phyloP scores from a whole-genome alignment of 208 protist genomes.

The Wallacemonas rigidus region DNA sequence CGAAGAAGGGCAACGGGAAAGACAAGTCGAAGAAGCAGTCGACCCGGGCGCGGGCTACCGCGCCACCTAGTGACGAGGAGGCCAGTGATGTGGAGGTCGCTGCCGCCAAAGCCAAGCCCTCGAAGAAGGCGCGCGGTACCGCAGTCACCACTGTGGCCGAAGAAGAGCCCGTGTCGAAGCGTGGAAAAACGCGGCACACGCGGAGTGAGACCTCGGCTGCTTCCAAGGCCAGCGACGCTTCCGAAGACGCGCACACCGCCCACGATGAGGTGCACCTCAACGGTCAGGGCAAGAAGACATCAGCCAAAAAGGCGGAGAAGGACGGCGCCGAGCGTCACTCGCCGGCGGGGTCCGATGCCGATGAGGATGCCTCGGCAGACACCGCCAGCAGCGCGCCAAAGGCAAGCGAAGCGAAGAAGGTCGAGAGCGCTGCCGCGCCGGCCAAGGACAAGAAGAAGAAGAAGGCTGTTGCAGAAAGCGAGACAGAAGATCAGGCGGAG shows the following conservation, averaged over 20 bases:
- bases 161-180: slow-evolving; percentile 10
- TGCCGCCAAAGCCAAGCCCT: background rate
- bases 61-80: slow-evolving; percentile 8
- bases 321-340: slow-evolving; percentile 8
- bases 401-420: slow-evolving; percentile 4
- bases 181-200: background rate
- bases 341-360: background rate
- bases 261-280: background rate
- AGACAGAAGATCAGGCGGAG: background rate
- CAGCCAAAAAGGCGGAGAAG: background rate
- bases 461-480: background rate
- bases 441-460: background rate
- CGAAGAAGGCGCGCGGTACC: background rate
- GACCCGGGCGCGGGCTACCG: background rate
- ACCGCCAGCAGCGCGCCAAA: background rate
- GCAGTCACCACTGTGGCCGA: slow-evolving; percentile 8
- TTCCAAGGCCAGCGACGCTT: background rate
- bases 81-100: background rate
- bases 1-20: slow-evolving; percentile 4
- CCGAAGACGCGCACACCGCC: background rate
- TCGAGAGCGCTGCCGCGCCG: background rate
- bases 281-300: background rate
- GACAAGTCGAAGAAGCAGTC: background rate
- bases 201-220: background rate
- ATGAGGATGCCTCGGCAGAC: background rate